Evolutionary conservation across 257 asterid species (phyloP).

Genomic region (Catharanthus roseus): DNA sequence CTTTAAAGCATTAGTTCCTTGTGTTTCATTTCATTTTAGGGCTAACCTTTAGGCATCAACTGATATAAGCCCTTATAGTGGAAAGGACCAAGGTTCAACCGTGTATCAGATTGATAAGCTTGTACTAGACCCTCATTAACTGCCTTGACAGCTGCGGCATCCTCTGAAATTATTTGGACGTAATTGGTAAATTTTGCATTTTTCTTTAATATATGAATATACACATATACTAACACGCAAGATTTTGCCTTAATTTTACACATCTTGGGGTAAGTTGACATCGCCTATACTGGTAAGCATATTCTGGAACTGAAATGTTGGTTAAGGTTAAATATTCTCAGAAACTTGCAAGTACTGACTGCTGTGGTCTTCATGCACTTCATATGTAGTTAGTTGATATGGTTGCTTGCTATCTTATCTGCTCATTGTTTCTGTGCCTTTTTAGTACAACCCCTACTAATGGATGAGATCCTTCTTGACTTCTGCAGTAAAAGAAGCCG

Average conservation of each 20-base stretch:
- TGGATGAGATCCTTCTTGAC: constrained; percentile 8
- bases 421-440: too few species aligned
- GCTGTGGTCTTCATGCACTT: background rate
- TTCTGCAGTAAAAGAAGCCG: constrained; percentile 73
- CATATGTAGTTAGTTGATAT: background rate
- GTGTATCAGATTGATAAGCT: background rate
- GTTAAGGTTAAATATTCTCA: background rate
- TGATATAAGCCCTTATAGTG: background rate
- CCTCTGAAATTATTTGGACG: background rate
- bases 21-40: background rate
- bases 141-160: background rate
- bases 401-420: constrained; percentile 7
- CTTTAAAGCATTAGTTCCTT: too few species aligned
- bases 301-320: background rate
- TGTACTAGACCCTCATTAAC: background rate
- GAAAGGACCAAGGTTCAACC: background rate
- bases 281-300: background rate
- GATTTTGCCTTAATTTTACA: background rate
- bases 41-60: background rate
- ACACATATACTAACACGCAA: background rate
- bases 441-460: background rate
- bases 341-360: background rate
- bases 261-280: background rate
- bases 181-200: background rate
- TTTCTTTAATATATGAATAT: background rate